Percentiles rank a stretch among this genome's conserved stretches.
These are phyloP conservation scores for Penicillium sp. DNA, from an alignment of 2,329 filamentous ascomycete genomes.

Conservation along the genomic window DNA sequence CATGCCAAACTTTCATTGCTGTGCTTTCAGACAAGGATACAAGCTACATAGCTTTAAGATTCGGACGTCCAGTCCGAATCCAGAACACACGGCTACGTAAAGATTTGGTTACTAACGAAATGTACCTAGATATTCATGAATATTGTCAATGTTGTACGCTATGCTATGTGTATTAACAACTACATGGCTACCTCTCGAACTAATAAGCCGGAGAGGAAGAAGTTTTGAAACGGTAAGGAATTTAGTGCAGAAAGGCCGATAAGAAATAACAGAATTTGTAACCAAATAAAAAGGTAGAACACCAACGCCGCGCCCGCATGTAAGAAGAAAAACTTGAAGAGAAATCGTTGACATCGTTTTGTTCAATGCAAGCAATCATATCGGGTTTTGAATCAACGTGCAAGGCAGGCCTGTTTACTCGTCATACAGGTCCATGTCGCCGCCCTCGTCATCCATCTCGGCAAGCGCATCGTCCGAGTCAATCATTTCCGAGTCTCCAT, in stretches of 20 bases:
- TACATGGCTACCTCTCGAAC: neutral
- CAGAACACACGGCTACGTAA: neutral
- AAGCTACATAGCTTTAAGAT: too few species aligned
- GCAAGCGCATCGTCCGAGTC: slow-evolving; percentile 75
- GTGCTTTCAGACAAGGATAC: too few species aligned
- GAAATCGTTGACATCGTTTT: neutral
- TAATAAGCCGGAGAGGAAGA: neutral
- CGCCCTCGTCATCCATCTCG: slow-evolving; percentile 63
- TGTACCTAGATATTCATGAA: neutral
- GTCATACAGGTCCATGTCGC: slow-evolving; percentile 66
- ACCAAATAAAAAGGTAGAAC: neutral
- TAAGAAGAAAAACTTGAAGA: neutral
- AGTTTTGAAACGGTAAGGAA: neutral
- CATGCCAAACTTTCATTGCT: neutral
- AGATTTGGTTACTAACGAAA: too few species aligned
- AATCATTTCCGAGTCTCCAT: slow-evolving; percentile 68
- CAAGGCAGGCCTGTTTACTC: slow-evolving; percentile 13
- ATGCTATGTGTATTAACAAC: neutral
- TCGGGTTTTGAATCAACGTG: neutral
- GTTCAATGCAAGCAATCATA: neutral
- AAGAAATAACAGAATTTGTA: neutral
- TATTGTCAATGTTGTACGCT: neutral
- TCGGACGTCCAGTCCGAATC: too few species aligned
- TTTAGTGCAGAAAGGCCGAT: neutral
- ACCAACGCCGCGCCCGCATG: neutral